A percentile compares a stretch with the other conserved stretches of the same genome.
These are phyloP conservation scores for Amyloporia xantha DNA, from an alignment of 768 basidiomycete genomes.

Conservation along the genomic window DNA sequence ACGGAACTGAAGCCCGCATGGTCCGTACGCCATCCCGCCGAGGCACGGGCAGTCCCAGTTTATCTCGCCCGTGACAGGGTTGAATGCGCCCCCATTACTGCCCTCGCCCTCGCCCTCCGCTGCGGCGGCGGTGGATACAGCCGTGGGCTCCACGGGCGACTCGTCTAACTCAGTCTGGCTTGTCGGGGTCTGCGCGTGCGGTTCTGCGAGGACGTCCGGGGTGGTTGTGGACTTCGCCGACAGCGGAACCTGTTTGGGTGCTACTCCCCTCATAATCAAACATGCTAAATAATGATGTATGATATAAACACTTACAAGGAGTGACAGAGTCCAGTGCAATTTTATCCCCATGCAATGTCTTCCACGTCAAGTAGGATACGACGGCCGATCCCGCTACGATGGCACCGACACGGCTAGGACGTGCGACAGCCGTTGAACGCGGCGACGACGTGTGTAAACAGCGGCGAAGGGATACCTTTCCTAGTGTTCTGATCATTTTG, in stretches of 20 bases:
- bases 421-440: constrained; percentile 4
- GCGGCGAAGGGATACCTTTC: constrained; percentile 5
- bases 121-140: constrained; percentile 3
- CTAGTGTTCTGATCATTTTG: constrained; percentile 3
- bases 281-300: too few species aligned
- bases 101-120: constrained; percentile 19
- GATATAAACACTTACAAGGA: constrained; percentile 8
- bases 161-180: constrained; percentile 1
- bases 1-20: constrained; percentile 89
- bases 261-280: constrained; percentile 3
- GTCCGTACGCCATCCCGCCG: constrained; percentile 97
- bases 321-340: constrained; percentile 16
- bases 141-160: constrained; percentile 1
- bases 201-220: constrained; percentile 6
- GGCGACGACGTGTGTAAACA: constrained; percentile 4
- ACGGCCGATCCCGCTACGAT: constrained; percentile 13
- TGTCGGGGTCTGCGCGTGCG: background rate
- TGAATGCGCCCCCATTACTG: constrained; percentile 57
- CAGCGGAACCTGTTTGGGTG: constrained; percentile 14
- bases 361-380: constrained; percentile 29
- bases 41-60: constrained; percentile 99
- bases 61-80: constrained; percentile 97
- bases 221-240: constrained; percentile 8
- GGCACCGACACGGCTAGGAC: constrained; percentile 2
- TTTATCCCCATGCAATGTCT: constrained; percentile 14